These are phyloP conservation scores for Solanum pinnatisectum DNA, from an alignment of 257 asterid species.

Conservation along the genomic window DNA sequence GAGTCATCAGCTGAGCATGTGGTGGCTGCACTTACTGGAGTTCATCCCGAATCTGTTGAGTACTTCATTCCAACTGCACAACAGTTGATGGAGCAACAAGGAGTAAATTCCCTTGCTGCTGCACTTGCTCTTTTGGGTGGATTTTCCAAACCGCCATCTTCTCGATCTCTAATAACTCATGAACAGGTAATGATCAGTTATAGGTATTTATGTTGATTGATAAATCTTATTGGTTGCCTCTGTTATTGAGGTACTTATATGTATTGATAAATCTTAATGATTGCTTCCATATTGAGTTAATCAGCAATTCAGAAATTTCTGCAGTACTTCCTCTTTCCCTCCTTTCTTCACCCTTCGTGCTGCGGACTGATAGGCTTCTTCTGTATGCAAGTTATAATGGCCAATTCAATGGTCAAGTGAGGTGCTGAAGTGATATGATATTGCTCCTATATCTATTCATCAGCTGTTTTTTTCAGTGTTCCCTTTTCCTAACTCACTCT, in stretches of 20 bases:
- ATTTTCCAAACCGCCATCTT: conserved; percentile 39
- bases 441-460: neutral
- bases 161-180: conserved; percentile 42
- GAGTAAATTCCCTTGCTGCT: conserved; percentile 38
- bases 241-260: neutral
- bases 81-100: conserved; percentile 30
- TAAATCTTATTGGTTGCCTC: neutral
- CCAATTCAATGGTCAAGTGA: neutral
- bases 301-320: neutral
- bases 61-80: conserved; percentile 39
- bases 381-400: neutral
- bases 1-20: conserved; percentile 11
- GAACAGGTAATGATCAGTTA: conserved; percentile 23
- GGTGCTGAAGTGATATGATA: neutral
- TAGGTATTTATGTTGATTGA: neutral
- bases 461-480: neutral
- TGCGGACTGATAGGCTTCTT: neutral
- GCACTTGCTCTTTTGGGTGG: conserved; percentile 49
- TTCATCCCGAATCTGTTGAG: conserved; percentile 36
- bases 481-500: neutral
- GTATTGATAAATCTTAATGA: neutral
- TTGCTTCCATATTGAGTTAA: neutral
- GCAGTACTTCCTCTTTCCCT: neutral
- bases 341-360: neutral
- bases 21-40: conserved; percentile 19